Base-by-base conservation (phyloP, 139 green algal genomes). In the Gonium pectorale region DNA sequence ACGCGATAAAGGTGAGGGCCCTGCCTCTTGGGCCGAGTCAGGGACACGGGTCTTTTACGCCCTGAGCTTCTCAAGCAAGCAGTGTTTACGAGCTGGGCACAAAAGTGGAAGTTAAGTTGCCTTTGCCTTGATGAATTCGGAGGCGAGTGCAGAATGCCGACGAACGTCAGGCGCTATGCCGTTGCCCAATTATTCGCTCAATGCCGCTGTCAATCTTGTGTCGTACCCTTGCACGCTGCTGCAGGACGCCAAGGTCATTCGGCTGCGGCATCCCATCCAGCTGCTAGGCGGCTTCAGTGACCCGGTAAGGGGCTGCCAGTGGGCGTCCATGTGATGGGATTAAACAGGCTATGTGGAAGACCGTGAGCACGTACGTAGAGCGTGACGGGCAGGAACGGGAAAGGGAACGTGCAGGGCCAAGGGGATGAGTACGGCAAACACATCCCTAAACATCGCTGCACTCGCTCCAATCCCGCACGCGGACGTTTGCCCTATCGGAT, bases 281-380 rank as follows among this genome's bases (percentile, higher is more conserved):
- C 35, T 90, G 0, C 88, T 90, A 69, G 87, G 67, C 22, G 87
- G 87, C 44, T 90, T 83, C 35, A 59, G 63, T 5, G 87, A 90
- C 46, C 27, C 31, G 49, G 79, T 85, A 46, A 2, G 72, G 2
- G 52, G 2, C 15, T 22, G 66, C 21, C 3, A 26, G 49, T 56
- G 49, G 49, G 49, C 17, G 13, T 56, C 17, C 13, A 17, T 56
- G 49, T 56, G 49, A 56, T n/a, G 49, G 49, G 17, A 56, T 13
- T 56, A 56, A 17, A 56, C 13, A 17, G 13, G 49, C 13, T 13
- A 17, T 13, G 49, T 13, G 49, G 49, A 17, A 17, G 49, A 17
- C 49, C 13, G 49, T 13, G 49, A 17, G 17, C 49, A 26, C 17
- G 49, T 26, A 56, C 17, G 13, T 56, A 26, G 49, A 17, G 13